Conservation (phyloP, 2,329 filamentous ascomycete species). For the Curvularia sp. region DNA sequence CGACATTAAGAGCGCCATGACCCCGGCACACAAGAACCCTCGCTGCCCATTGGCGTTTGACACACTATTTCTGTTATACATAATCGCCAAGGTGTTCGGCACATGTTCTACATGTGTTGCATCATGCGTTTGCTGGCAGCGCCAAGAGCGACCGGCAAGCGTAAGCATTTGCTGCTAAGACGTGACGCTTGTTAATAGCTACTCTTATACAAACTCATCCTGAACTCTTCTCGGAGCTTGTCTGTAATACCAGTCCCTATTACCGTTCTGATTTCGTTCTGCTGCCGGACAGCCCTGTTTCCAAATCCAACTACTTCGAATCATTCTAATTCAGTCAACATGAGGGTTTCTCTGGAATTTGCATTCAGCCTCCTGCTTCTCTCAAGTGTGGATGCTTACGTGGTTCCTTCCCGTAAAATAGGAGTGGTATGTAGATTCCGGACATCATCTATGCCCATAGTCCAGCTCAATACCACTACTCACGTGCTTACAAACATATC, state of each 20-base stretch:
- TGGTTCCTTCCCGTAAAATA: slow-evolving; percentile 24
- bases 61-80: slow-evolving; percentile 9
- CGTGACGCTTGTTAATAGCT: not conserved
- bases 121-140: slow-evolving; percentile 22
- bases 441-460: not conserved
- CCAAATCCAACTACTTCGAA: slow-evolving; percentile 1
- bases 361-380: slow-evolving; percentile 31
- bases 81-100: slow-evolving; percentile 9
- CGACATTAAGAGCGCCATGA: slow-evolving; percentile 22
- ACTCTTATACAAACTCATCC: slow-evolving; percentile 2
- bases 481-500: slow-evolving; percentile 3
- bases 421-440: slow-evolving; percentile 31
- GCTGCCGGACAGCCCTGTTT: slow-evolving; percentile 29
- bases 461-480: not conserved
- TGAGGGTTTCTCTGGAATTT: slow-evolving; percentile 35
- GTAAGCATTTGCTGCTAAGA: slow-evolving; percentile 17
- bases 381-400: slow-evolving; percentile 32
- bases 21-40: slow-evolving; percentile 10
- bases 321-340: slow-evolving; percentile 18
- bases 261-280: slow-evolving; percentile 7
- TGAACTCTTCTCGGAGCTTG: not conserved
- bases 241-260: not conserved
- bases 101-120: slow-evolving; percentile 28
- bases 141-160: slow-evolving; percentile 6
- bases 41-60: slow-evolving; percentile 21